Evolutionary conservation across 352 stramenopile species (phyloP), one percentile per base, ranked within the genome.

Genomic region (Elongisporangium prolatum): DNA sequence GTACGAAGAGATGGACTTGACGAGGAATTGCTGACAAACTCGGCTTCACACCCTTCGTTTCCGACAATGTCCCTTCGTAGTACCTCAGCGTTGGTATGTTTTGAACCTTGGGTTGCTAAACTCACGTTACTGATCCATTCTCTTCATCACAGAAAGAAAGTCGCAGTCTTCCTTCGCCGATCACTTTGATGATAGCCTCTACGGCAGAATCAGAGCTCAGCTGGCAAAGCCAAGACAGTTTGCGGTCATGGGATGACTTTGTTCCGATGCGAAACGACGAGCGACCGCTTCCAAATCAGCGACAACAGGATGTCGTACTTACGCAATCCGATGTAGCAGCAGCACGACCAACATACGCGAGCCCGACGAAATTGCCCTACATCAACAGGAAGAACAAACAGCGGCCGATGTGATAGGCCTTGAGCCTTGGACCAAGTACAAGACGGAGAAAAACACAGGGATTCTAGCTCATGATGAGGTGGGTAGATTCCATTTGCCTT

Each of bases 331-430:
- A 54, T 2, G 18, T 11, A 52, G 11, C 48, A 21, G 17, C 17
- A 52, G 48, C 37, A 13, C 63, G 20, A 9, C 52, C 57, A 9
- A 50, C 59, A 49, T 18, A 21, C 1, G 50, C 25, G 5, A 75
- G 57, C 52, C 59, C 57, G 37, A 72, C 62, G 1, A 84, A 68
- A 21, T 64, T 84, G 10, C 70, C 72, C 10, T 82, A 82, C 57
- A 82, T 81, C 25, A 75, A 69, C 24, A 55, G 65, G 18, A 75
- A 64, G 44, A 68, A 58, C 25, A 73, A 69, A 38, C 57, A 56
- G 6, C 25, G 56, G 21, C 21, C 51, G 17, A 22, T 21, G 14
- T 59, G 38, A 62, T 9, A 24, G 4, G 9, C 1, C 50, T 48
- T 22, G n/a, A n/a, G n/a, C n/a, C n/a, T n/a, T n/a, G n/a, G n/a